Evolutionary conservation across 768 basidiomycete species (phyloP), one percentile per base, ranked within the genome.

Genomic region (Suillus cothurnatus): DNA sequence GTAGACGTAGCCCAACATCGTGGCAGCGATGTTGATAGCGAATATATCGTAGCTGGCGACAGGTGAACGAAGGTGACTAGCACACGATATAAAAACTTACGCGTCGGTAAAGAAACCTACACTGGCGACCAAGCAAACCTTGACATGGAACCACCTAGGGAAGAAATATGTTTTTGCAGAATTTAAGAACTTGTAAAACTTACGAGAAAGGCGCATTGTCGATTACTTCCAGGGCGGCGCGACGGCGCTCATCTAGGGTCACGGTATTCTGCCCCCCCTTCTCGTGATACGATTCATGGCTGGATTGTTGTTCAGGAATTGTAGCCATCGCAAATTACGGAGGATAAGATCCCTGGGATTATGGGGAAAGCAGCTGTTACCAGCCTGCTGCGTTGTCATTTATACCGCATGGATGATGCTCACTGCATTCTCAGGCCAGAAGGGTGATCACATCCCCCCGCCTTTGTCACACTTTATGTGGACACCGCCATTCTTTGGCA

Each of bases 81-180:
- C 14, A 55, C 43, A 57, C 41, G 12, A 38, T 55, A 63, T 28
- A n/a, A 53, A 9, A 1, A 76, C 85, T 70, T 69, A 88, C 85
- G 89, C 88, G 79, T 93, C 94, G 58, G 94, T 94, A 82, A 95
- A 96, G 84, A 96, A 95, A 32, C 94, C 94, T 12, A 90, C 90
- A 70, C 94, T 93, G 3, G 92, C 80, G 14, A 85, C 85, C 64
- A 86, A 68, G 70, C 86, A 87, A 66, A 89, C 84, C 76, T 93
- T 94, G 64, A 89, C 87, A 71, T 95, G 94, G 81, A 94, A 95
- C 88, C 89, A 92, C 8, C 91, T 91, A 63, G 2, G 45, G 52
- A 64, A 36, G 65, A 47, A 64, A 59, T 53, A 21, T 64, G 14
- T 3, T 64, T 31, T 3, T 47, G 21, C 9, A 34, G 7, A 28